Base-by-base conservation (phyloP, 2,329 filamentous ascomycete species). In the Teratosphaeria destructans region DNA sequence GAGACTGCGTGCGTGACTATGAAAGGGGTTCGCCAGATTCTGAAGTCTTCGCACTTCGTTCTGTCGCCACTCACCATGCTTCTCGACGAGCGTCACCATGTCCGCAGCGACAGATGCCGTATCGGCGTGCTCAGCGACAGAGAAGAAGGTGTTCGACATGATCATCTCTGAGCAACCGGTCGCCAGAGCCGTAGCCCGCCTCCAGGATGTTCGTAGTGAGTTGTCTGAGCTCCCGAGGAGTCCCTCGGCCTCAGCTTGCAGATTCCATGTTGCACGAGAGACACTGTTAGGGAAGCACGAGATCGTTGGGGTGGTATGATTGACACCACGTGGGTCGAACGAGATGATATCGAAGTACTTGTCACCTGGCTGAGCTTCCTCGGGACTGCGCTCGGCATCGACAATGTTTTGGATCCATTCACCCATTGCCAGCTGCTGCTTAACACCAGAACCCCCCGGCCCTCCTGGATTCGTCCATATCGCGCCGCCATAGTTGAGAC, bases 11-110 rank as follows among this genome's bases (percentile, higher is more conserved):
- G 43, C 23, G n/a, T 23, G 43, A 10, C 16, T 49, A 23, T 5
- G 19, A 8, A n/a, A 23, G 19, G 14, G 5, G 16, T 6, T 23
- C 19, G n/a, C 16, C 16, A 23, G 16, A 49, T 23, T 10, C 4
- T 23, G 16, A 26, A 32, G 32, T 7, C 27, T 14, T 7, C 14
- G 72, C 62, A 19, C 62, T 53, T 76, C 66, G 23, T 66, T 26
- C 52, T 71, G 64, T 26, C 68, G 63, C 68, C 68, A 71, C 35
- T 62, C 62, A 39, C 68, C 75, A 59, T 77, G 75, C 35, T 58
- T 57, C 61, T 81, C 79, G 10, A 76, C 70, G 43, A 81, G 73
- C 49, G 76, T 73, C 8, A 81, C 66, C 77, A 81, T 80, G 61
- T 82, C 79, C 47, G 74, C 69, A 1, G 77, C 78, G 2, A 78